Base-by-base conservation (phyloP, 192 early-diverging fungal species). In the Coemansia guatemalensis region DNA sequence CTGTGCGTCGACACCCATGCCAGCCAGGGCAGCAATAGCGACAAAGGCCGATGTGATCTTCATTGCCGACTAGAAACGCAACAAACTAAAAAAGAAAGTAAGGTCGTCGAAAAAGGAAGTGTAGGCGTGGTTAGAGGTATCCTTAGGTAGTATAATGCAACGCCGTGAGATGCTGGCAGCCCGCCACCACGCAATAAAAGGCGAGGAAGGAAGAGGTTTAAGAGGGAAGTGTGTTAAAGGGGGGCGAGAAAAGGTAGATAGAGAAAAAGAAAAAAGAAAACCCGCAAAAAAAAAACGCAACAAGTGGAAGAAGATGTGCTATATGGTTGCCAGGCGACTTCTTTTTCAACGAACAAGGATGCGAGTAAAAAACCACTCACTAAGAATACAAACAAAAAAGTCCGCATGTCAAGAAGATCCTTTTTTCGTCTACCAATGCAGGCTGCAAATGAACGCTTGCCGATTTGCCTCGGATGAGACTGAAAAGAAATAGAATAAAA, bases 41-140 rank as follows among this genome's bases (percentile, higher is more conserved):
- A 73, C 60, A 55, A 80, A 68, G 21, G 65, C 77, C 17, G 77
- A 33, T 5, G 72, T 65, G 48, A 80, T 53, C 65, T 80, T 80
- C 77, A 80, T 80, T n/a, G n/a, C 26, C 41, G 18, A 20, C n/a
- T 57, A 58, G 26, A 56, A 52, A 44, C 27, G 39, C 30, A 51
- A 21, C 48, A 60, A 55, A 32, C 53, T n/a, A 29, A 52, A 51
- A 48, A 26, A 51, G 57, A 24, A n/a, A 18, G 55, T 32, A 17
- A 56, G n/a, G 51, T 44, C 53, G 54, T 67, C 29, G 63, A 62
- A 54, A 60, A 49, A 53, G 41, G 49, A 39, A 30, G 39, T 24
- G 47, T 29, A 41, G 11, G n/a, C n/a, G n/a, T n/a, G n/a, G 56
- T 27, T 39, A 58, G 47, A 47, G 47, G 39, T 17, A 35, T 12